phyloP scores from a whole-genome alignment of 140 eudicot species.

The Anethum foeniculum region DNA sequence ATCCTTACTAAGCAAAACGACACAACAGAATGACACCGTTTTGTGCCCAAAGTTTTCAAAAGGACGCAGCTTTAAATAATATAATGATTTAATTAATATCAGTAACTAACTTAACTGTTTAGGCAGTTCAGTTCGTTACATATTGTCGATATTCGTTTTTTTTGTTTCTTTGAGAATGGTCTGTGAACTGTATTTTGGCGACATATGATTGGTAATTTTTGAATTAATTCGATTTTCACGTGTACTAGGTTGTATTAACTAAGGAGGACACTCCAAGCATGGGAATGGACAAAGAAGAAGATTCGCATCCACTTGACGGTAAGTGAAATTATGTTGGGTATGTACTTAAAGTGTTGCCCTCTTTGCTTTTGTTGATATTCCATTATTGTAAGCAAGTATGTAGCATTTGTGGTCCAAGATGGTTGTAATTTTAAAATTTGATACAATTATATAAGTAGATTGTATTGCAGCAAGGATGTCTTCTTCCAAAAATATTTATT shows the following conservation, averaged over 20 bases:
- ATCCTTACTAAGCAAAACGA: background rate
- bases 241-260: conserved; percentile 34
- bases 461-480: background rate
- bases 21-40: background rate
- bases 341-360: background rate
- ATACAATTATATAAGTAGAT: background rate
- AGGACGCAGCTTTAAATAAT: background rate
- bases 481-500: background rate
- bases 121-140: background rate
- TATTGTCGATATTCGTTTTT: background rate
- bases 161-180: background rate
- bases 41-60: background rate
- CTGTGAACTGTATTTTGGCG: background rate
- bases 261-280: conserved; percentile 30
- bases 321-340: conserved; percentile 33
- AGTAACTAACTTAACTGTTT: background rate
- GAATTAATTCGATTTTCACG: background rate
- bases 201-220: background rate
- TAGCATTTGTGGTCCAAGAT: background rate
- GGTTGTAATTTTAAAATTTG: background rate
- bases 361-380: background rate
- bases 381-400: background rate
- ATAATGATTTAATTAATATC: background rate
- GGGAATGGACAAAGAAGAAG: conserved; percentile 26
- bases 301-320: conserved; percentile 47